Evolutionary conservation across 2,329 filamentous ascomycete species (phyloP), one percentile per base, ranked within the genome.

Genomic region (Colletotrichum noveboracense): DNA sequence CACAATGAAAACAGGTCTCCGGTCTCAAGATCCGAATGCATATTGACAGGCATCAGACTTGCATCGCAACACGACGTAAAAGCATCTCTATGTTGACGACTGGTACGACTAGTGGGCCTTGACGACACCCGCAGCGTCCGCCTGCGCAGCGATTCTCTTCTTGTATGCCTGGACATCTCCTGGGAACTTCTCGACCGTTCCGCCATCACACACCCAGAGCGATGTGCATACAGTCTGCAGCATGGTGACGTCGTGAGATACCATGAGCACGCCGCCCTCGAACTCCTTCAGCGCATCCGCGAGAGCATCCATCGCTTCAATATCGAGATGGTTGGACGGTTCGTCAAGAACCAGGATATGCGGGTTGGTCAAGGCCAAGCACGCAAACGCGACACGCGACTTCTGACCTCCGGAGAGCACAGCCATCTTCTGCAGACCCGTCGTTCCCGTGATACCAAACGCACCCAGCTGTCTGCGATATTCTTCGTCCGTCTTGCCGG

Each of bases 181-280:
- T 76, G 94, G 93, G 87, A 99, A 99, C 87, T 98, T 96, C 90
- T 98, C 95, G 24, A 99, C 96, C 2, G 94, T 97, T 12, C 97
- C 97, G 75, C 94, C 89, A 84, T 99, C 97, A 82, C 97, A 99
- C 77, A 99, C 96, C 97, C 97, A 99, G 82, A 99, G 87, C 83
- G 93, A 97, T 66, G 90, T 97, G 86, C 97, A 99, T 48, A 99
- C 97, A 69, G 94, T 98, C 88, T 98, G 96, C 85, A 99, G 85
- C 95, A 99, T 98, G 1, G 97, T 98, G 70, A 99, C 97, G 83
- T 99, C 97, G 94, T 99, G 97, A 82, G 95, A 98, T 73, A 99
- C 97, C 96, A 99, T 98, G 81, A 99, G 88, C 71, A 99, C 96
- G 84, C 97, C 97, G 77, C 97, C 97, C 86, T 98, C 91, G 87